Evolutionary conservation across 768 basidiomycete genomes (phyloP).

Genomic region (Mycena indigotica): DNA sequence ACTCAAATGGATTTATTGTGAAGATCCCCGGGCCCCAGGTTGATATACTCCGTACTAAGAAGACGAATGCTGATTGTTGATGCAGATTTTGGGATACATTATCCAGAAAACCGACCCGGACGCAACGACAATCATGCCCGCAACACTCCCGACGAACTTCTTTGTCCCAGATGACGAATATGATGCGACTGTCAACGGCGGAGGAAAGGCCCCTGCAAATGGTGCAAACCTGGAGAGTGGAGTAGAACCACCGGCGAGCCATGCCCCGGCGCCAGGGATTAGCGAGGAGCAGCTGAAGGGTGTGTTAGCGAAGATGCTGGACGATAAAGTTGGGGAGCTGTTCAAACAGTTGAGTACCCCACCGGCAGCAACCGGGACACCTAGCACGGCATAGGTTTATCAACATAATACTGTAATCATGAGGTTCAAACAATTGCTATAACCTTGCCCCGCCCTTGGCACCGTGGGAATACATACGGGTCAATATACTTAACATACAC

Average conservation of each 20-base stretch:
- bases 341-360: no score
- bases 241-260: not conserved
- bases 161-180: slow-evolving; percentile 18
- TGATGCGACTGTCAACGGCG: slow-evolving; percentile 1
- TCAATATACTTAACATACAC: no score
- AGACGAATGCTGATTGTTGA: no score
- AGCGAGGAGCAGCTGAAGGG: slow-evolving; percentile 4
- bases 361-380: no score
- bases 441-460: no score
- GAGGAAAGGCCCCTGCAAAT: not conserved
- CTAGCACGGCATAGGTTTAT: no score
- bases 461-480: no score
- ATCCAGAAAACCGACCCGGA: slow-evolving; percentile 3
- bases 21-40: slow-evolving; percentile 27
- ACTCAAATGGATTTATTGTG: slow-evolving; percentile 19
- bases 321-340: slow-evolving; percentile 13
- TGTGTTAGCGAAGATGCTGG: slow-evolving; percentile 6
- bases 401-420: no score
- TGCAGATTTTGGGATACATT: slow-evolving; percentile 11
- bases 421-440: no score
- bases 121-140: slow-evolving; percentile 26
- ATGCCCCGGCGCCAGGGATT: not conserved
- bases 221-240: not conserved
- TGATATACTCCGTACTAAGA: no score
- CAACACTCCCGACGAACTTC: slow-evolving; percentile 2